Percentiles rank a stretch among this genome's conserved stretches.
These are phyloP conservation scores for Vanrija pseudolonga DNA, from an alignment of 1,284 basidiomycete species.

Conservation along the genomic window DNA sequence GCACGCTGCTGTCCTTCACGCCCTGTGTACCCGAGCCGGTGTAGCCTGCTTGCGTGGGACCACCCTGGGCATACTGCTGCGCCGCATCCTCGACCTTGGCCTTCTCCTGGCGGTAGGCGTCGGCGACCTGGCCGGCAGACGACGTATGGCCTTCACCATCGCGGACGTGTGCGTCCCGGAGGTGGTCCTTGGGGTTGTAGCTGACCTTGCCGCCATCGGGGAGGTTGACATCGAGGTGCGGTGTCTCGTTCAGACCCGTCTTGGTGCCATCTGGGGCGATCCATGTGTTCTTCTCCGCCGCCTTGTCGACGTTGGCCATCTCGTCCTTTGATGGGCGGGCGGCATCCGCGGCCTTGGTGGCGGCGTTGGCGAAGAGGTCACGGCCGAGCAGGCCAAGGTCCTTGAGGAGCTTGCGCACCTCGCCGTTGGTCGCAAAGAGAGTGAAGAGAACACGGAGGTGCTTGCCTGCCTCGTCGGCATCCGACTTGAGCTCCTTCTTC, in stretches of 20 bases:
- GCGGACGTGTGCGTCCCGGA: slow-evolving; percentile 35
- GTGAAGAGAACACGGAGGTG: slow-evolving; percentile 80
- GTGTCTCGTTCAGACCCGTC: slow-evolving; percentile 47
- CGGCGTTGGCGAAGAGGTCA: slow-evolving; percentile 75
- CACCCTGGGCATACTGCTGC: slow-evolving; percentile 6
- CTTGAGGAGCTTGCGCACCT: slow-evolving; percentile 79
- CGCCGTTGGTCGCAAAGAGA: slow-evolving; percentile 83
- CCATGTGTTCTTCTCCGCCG: slow-evolving; percentile 58
- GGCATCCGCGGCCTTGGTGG: slow-evolving; percentile 67
- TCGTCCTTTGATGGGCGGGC: slow-evolving; percentile 66
- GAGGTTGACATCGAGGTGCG: slow-evolving; percentile 44
- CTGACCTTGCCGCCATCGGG: slow-evolving; percentile 47
- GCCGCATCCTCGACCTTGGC: slow-evolving; percentile 52
- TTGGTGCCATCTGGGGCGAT: slow-evolving; percentile 48
- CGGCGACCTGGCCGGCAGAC: slow-evolving; percentile 33
- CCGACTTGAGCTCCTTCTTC: slow-evolving; percentile 56
- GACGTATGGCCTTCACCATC: slow-evolving; percentile 42
- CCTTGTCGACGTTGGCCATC: slow-evolving; percentile 65
- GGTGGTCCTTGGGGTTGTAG: slow-evolving; percentile 51
- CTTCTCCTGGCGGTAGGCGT: slow-evolving; percentile 42
- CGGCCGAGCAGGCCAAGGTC: slow-evolving; percentile 80
- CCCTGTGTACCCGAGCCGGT: no score
- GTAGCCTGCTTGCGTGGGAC: no score
- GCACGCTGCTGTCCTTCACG: no score
- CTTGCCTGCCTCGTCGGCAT: slow-evolving; percentile 64